These are phyloP conservation scores for Lupinus albus DNA, from an alignment of 306 rosid genomes.

Conservation along the genomic window DNA sequence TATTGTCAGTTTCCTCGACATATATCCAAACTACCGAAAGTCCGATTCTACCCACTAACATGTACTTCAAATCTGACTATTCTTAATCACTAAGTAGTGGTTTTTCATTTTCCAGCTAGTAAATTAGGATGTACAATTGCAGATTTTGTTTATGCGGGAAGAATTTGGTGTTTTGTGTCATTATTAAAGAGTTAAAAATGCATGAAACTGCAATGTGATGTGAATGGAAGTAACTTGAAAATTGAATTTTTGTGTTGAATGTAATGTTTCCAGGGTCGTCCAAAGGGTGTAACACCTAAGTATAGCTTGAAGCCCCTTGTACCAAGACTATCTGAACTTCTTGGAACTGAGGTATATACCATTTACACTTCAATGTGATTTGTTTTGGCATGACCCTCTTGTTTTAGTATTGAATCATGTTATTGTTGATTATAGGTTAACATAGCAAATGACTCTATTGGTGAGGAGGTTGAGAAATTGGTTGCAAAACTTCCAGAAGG, in stretches of 20 bases:
- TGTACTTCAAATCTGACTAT: too few species aligned
- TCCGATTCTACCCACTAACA: too few species aligned
- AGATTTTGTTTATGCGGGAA: too few species aligned
- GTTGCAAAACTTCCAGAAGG: slow-evolving; percentile 78
- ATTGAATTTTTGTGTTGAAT: slow-evolving; percentile 5
- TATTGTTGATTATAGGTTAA: slow-evolving; percentile 54
- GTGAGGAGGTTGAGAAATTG: slow-evolving; percentile 82
- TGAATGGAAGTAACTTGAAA: not conserved
- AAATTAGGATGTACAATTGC: too few species aligned
- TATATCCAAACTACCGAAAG: too few species aligned
- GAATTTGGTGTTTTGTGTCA: not conserved
- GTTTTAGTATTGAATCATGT: slow-evolving; percentile 2
- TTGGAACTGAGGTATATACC: slow-evolving; percentile 66
- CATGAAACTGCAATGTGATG: not conserved
- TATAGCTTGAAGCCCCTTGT: slow-evolving; percentile 94
- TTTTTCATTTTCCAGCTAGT: too few species aligned
- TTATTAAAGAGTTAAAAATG: not conserved
- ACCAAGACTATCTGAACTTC: slow-evolving; percentile 83
- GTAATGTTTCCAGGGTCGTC: slow-evolving; percentile 79
- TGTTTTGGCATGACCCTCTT: slow-evolving; percentile 2
- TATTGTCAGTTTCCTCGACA: too few species aligned
- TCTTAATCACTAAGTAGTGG: too few species aligned
- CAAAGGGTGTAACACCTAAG: slow-evolving; percentile 93
- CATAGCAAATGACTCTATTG: slow-evolving; percentile 72
- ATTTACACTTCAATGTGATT: not conserved